These are phyloP conservation scores for Protostelium mycophagum DNA, from an alignment of 78 protist genomes.

Conservation along the genomic window DNA sequence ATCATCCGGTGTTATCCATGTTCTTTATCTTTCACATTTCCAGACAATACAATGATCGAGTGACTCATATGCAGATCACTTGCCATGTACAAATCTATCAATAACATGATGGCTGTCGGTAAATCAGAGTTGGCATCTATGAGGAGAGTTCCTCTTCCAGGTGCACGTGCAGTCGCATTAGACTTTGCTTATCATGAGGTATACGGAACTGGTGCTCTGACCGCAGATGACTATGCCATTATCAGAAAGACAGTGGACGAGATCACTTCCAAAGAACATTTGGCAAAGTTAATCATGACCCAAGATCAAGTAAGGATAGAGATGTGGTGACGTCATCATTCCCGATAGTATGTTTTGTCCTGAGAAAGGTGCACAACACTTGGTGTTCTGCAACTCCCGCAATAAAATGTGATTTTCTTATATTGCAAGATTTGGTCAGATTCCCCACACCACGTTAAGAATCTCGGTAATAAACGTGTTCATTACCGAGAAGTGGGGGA, in stretches of 20 bases:
- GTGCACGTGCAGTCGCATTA: not conserved
- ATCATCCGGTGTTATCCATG: not conserved
- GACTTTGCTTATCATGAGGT: not conserved
- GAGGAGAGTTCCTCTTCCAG: not conserved
- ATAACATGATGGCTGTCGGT: not conserved
- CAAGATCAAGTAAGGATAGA: not conserved
- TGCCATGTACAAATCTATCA: not conserved
- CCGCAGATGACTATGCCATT: not conserved
- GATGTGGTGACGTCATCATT: no score
- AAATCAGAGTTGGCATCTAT: not conserved
- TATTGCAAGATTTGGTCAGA: no score
- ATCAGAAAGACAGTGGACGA: not conserved
- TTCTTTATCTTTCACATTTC: not conserved
- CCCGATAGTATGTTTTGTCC: no score
- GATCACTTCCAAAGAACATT: not conserved
- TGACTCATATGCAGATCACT: not conserved
- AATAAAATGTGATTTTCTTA: no score
- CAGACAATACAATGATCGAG: not conserved
- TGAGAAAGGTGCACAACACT: no score
- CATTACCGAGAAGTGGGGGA: no score
- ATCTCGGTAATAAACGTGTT: no score
- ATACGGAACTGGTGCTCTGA: not conserved
- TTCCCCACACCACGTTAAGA: no score
- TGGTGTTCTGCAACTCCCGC: no score
- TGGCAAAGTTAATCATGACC: not conserved